phyloP scores from a whole-genome alignment of 495 filamentous ascomycete genomes.

The Aspergillus asperescens region DNA sequence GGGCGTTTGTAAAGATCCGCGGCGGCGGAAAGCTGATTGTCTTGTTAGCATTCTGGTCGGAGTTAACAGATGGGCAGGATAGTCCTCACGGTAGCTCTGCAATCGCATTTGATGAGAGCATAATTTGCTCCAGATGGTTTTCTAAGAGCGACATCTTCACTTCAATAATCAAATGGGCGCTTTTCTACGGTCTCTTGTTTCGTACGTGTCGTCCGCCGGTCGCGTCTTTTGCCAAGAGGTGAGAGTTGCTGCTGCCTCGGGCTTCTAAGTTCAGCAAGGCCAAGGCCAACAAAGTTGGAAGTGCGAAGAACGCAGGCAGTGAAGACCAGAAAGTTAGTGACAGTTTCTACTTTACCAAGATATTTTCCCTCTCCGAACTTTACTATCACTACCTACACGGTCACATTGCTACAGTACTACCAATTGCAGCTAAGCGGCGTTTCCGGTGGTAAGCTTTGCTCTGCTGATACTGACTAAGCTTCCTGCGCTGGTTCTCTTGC shows the following conservation, averaged over 20 bases:
- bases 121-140: constrained; percentile 86
- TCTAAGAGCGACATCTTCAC: constrained; percentile 65
- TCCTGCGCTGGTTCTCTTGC: constrained; percentile 32
- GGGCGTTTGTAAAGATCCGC: constrained; percentile 94
- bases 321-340: too few species aligned
- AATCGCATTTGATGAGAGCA: constrained; percentile 75
- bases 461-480: constrained; percentile 37
- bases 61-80: neutral
- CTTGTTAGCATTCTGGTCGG: neutral
- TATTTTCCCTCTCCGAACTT: neutral
- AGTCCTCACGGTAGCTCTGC: constrained; percentile 69
- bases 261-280: constrained; percentile 10
- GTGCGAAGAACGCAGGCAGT: neutral
- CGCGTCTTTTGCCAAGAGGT: constrained; percentile 14
- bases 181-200: too few species aligned
- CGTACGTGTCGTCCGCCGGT: too few species aligned
- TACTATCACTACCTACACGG: neutral
- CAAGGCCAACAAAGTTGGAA: neutral
- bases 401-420: neutral
- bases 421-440: constrained; percentile 20
- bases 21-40: constrained; percentile 70
- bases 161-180: neutral
- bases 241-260: constrained; percentile 23
- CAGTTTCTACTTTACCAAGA: too few species aligned
- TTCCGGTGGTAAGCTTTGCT: constrained; percentile 27